Evolutionary conservation across 192 early-diverging fungal genomes (phyloP).

Genomic region (Glomus cerebriforme): DNA sequence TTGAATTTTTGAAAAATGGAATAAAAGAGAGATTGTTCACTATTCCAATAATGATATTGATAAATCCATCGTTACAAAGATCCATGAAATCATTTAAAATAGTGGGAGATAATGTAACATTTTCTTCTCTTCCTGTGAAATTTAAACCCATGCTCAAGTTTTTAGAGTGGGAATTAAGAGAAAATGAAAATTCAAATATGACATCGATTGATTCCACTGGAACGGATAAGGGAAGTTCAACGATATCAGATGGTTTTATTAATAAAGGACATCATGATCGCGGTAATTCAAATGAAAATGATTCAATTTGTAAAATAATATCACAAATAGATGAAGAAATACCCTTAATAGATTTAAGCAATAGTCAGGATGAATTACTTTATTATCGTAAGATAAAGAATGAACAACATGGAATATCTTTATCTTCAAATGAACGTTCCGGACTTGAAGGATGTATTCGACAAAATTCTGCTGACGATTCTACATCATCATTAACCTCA

Average conservation of each 20-base stretch:
- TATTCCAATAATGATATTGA: not conserved
- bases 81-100: not conserved
- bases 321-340: not conserved
- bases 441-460: not conserved
- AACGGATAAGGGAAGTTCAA: not conserved
- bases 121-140: conserved; percentile 12
- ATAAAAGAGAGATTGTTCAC: not conserved
- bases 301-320: too few relatives aligned
- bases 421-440: not conserved
- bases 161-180: not conserved
- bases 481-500: not conserved
- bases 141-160: conserved; percentile 26
- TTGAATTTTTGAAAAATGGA: not conserved
- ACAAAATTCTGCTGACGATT: not conserved
- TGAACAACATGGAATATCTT: not conserved
- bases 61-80: conserved; percentile 13
- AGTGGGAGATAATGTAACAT: not conserved
- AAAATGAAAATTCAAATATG: not conserved
- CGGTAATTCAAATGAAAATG: not conserved
- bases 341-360: not conserved
- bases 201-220: not conserved
- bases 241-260: not conserved
- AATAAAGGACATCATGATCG: not conserved
- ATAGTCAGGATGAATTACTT: not conserved
- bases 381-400: too few relatives aligned